Conservation (phyloP, 192 early-diverging fungal genomes). For the Piromyces finnis region DNA sequence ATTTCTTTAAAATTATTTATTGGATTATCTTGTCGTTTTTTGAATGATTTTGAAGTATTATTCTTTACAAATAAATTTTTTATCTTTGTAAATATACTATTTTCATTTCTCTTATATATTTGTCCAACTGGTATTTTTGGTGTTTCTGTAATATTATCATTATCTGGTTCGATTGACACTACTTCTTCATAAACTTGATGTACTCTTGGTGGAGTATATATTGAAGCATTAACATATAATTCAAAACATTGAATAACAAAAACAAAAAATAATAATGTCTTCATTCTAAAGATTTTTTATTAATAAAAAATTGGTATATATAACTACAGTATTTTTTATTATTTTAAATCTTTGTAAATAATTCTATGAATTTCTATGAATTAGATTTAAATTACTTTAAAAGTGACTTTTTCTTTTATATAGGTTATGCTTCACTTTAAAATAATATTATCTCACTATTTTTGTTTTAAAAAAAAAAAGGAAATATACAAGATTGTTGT, state of each 20-base stretch:
- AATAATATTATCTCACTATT: too few relatives aligned
- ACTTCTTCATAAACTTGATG: not conserved
- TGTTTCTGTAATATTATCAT: not conserved
- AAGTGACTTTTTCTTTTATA: too few relatives aligned
- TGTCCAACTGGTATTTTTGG: not conserved
- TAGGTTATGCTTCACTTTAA: too few relatives aligned
- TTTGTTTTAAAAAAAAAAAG: too few relatives aligned
- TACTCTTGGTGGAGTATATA: not conserved
- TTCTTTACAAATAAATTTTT: not conserved
- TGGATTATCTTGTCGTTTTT: not conserved
- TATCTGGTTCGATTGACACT: not conserved
- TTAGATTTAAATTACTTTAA: too few relatives aligned
- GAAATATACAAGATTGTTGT: too few relatives aligned
- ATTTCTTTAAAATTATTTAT: not conserved
- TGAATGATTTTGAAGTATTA: not conserved
- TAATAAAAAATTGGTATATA: too few relatives aligned
- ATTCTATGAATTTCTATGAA: too few relatives aligned
- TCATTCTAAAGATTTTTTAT: not conserved
- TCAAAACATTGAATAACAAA: not conserved
- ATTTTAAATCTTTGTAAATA: too few relatives aligned
- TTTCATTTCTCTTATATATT: not conserved
- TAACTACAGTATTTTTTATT: too few relatives aligned
- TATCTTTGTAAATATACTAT: not conserved
- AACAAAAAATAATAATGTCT: not conserved
- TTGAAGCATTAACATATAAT: not conserved